phyloP scores from a whole-genome alignment of 1,139 yeast species.

The Hyphopichia buzzinii region DNA sequence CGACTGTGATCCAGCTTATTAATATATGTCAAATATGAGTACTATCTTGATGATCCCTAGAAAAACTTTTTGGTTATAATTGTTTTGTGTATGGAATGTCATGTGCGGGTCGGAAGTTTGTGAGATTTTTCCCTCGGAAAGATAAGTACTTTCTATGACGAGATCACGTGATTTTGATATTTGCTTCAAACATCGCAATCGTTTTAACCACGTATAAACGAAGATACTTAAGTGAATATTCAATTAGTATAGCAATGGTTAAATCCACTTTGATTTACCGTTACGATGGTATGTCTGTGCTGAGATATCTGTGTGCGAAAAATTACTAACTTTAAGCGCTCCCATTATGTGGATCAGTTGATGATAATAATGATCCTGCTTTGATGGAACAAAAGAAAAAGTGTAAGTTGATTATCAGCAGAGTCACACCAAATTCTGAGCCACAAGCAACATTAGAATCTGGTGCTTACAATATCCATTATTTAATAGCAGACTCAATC shows the following conservation, averaged over 20 bases:
- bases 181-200: too few relatives aligned
- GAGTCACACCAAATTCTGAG: conserved; percentile 79
- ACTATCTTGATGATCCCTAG: neutral
- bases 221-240: too few relatives aligned
- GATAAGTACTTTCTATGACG: too few relatives aligned
- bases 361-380: conserved; percentile 60
- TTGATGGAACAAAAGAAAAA: conserved; percentile 80
- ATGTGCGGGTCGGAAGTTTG: neutral
- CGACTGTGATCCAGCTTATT: too few relatives aligned
- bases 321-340: conserved; percentile 46
- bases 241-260: conserved; percentile 55
- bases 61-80: neutral
- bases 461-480: conserved; percentile 74
- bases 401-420: conserved; percentile 71
- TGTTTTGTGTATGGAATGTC: neutral
- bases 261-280: conserved; percentile 71
- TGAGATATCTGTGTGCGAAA: neutral
- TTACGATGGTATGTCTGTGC: conserved; percentile 60
- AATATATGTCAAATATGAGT: too few relatives aligned
- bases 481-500: conserved; percentile 60
- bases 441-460: conserved; percentile 84
- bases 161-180: neutral
- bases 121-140: neutral
- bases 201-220: too few relatives aligned
- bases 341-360: conserved; percentile 92